Evolutionary conservation across 2,329 filamentous ascomycete genomes (phyloP).

Genomic region (Monosporascus sp.): DNA sequence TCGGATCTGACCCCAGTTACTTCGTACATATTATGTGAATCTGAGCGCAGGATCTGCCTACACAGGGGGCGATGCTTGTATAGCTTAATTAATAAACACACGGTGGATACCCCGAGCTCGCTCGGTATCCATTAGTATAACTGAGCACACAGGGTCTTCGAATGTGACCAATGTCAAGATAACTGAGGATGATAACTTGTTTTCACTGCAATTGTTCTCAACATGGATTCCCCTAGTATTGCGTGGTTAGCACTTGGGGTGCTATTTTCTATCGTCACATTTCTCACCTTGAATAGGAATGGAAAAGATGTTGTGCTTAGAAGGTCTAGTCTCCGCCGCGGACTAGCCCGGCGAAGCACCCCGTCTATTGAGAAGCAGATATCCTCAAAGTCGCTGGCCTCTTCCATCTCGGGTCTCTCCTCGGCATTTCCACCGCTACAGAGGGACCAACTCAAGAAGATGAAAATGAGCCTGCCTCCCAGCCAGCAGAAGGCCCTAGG

Average conservation of each 20-base stretch:
- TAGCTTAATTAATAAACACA: too few species aligned
- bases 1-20: too few species aligned
- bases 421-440: conserved; percentile 16
- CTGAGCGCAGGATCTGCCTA: not conserved
- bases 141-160: too few species aligned
- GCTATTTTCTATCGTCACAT: conserved; percentile 14
- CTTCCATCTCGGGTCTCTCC: conserved; percentile 10
- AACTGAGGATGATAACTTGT: not conserved
- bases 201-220: not conserved
- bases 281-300: conserved; percentile 10
- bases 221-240: conserved; percentile 7
- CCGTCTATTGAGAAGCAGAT: conserved; percentile 18
- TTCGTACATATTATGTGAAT: too few species aligned
- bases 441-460: conserved; percentile 13
- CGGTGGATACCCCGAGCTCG: too few species aligned
- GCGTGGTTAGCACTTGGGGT: conserved; percentile 16
- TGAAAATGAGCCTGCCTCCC: conserved; percentile 8
- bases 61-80: too few species aligned
- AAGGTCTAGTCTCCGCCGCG: conserved; percentile 12
- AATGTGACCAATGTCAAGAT: not conserved
- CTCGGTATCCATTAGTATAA: too few species aligned
- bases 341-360: conserved; percentile 12
- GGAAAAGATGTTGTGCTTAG: conserved; percentile 13
- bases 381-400: conserved; percentile 15
- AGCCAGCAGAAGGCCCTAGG: conserved; percentile 13